Percentiles rank a stretch among this genome's conserved stretches.
Evolutionary conservation across 257 asterid species (phyloP).

Genomic region (Mitragyna speciosa): DNA sequence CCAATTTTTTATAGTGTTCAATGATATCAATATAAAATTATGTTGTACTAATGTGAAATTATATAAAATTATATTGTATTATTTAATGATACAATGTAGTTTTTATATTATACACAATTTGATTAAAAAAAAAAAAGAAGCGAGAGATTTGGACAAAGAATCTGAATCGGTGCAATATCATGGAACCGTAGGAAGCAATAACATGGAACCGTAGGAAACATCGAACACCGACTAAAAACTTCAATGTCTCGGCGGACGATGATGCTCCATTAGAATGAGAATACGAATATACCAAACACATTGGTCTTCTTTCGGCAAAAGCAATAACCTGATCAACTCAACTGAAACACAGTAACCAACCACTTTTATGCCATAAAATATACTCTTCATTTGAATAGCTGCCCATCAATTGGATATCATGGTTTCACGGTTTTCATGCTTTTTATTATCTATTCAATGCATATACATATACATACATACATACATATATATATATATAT

Average conservation of each 20-base stretch:
- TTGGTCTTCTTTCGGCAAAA: conserved; percentile 20
- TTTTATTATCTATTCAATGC: not conserved
- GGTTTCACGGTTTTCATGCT: not conserved
- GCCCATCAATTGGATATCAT: not conserved
- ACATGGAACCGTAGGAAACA: not conserved
- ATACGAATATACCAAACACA: not conserved
- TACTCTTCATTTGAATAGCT: not conserved
- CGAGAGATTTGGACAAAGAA: too few relatives aligned
- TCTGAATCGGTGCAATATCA: too few relatives aligned
- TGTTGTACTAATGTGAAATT: too few relatives aligned
- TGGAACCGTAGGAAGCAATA: too few relatives aligned
- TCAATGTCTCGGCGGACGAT: not conserved
- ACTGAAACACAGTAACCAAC: conserved; percentile 11
- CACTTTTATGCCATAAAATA: not conserved
- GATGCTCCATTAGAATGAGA: not conserved
- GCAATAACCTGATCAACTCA: conserved; percentile 12
- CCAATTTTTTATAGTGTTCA: too few relatives aligned
- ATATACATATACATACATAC: too few relatives aligned
- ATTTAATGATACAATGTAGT: too few relatives aligned
- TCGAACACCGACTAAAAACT: conserved; percentile 21
- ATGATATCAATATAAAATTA: too few relatives aligned
- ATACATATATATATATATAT: too few relatives aligned
- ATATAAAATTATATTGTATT: too few relatives aligned
- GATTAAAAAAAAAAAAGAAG: too few relatives aligned
- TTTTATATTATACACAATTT: too few relatives aligned